These are phyloP conservation scores for Penicillium polonicum DNA, from an alignment of 2,329 filamentous ascomycete genomes.

Conservation along the genomic window DNA sequence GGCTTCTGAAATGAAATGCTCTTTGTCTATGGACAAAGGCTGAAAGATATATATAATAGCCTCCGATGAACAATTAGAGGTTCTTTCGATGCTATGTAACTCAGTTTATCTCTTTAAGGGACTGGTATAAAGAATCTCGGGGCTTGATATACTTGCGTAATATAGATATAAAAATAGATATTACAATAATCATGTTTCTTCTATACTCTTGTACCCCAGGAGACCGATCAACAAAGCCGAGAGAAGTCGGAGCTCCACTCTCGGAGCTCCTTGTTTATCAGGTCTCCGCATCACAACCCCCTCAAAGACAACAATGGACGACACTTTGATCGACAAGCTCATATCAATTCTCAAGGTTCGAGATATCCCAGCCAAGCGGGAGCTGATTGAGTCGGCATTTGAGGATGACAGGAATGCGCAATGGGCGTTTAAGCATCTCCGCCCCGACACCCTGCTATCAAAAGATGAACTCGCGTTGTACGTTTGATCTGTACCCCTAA, in stretches of 20 bases:
- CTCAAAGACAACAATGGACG: slow-evolving; percentile 3
- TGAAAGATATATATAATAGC: neutral
- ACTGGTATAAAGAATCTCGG: neutral
- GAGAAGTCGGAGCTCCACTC: slow-evolving; percentile 1
- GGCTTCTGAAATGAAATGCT: neutral
- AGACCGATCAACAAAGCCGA: neutral
- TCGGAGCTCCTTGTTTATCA: neutral
- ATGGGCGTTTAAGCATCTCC: slow-evolving; percentile 37
- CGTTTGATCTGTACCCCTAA: neutral
- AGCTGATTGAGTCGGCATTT: slow-evolving; percentile 32
- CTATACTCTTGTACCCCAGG: neutral
- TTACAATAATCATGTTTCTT: neutral
- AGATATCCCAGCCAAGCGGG: slow-evolving; percentile 29
- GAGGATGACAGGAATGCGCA: slow-evolving; percentile 26
- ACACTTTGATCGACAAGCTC: slow-evolving; percentile 16
- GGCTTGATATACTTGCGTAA: neutral
- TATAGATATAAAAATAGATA: neutral
- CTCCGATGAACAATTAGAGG: neutral
- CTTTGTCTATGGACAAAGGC: neutral
- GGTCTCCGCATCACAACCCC: neutral
- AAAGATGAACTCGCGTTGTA: slow-evolving; percentile 42
- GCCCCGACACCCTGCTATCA: slow-evolving; percentile 38
- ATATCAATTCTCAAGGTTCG: slow-evolving; percentile 32
- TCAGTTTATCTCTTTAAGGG: neutral
- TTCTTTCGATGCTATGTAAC: neutral